A percentile compares a stretch with the other conserved stretches of the same genome.
Evolutionary conservation across 139 green algal species (phyloP).

Genomic region (Coelastrella sp.): DNA sequence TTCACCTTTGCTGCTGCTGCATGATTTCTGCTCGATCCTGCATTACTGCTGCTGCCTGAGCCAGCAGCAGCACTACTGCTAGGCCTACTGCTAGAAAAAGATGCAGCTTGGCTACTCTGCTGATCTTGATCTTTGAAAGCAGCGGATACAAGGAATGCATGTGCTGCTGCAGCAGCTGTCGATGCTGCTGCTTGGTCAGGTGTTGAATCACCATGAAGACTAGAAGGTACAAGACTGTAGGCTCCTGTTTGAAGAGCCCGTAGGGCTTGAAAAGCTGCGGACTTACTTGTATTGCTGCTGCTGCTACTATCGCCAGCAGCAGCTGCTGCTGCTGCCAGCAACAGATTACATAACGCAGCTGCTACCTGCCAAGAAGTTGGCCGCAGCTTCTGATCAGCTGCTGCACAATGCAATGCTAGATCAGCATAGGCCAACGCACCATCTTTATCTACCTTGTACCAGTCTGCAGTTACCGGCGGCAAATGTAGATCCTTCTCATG

Average conservation of each 20-base stretch:
- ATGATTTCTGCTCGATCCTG: not conserved
- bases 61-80: too few species aligned
- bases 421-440: constrained; percentile 16
- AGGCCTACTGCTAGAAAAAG: not conserved
- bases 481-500: constrained; percentile 23
- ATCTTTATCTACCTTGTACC: not conserved
- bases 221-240: not conserved
- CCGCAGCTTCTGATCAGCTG: constrained; percentile 28
- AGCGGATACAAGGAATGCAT: not conserved
- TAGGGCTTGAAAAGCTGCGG: not conserved
- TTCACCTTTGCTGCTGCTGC: not conserved
- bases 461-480: constrained; percentile 8
- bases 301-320: not conserved
- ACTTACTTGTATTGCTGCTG: not conserved
- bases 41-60: constrained; percentile 2
- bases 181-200: not conserved
- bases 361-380: constrained; percentile 2
- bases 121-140: not conserved
- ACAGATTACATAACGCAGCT: not conserved
- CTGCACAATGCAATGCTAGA: constrained; percentile 24
- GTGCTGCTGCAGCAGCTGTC: not conserved
- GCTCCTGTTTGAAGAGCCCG: not conserved
- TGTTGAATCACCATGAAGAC: not conserved
- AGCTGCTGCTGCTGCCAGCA: constrained; percentile 33
- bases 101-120: not conserved